Percentiles rank a stretch among this genome's conserved stretches.
Conservation (phyloP, 768 basidiomycete species). For the Leccinellum luteum region DNA sequence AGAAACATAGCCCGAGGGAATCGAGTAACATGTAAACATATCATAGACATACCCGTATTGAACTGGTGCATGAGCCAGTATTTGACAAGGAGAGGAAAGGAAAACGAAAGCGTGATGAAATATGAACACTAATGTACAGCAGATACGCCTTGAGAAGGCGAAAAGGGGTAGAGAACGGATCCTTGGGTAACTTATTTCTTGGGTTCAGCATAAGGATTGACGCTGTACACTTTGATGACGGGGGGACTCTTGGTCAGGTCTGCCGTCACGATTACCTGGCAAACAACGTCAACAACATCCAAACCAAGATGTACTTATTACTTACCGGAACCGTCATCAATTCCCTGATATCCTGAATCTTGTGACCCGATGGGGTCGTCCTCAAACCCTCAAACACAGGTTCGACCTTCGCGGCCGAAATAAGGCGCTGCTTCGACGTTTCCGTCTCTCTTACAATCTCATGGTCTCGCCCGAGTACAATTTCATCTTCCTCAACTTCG, state of each 20-base stretch:
- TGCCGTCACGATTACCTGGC: slow-evolving; percentile 89
- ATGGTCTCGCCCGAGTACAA: slow-evolving; percentile 64
- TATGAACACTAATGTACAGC: slow-evolving; percentile 33
- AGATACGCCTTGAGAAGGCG: slow-evolving; percentile 6
- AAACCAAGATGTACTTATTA: slow-evolving; percentile 23
- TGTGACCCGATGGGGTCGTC: slow-evolving; percentile 74
- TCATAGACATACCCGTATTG: slow-evolving; percentile 30
- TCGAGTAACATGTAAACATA: slow-evolving; percentile 22
- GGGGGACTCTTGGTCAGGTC: slow-evolving; percentile 95
- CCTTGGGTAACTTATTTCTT: slow-evolving; percentile 38
- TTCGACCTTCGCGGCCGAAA: slow-evolving; percentile 72
- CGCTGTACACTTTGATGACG: slow-evolving; percentile 95
- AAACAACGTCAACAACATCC: slow-evolving; percentile 5
- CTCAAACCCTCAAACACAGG: slow-evolving; percentile 85
- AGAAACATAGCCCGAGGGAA: slow-evolving; percentile 18
- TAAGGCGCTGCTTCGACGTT: slow-evolving; percentile 71
- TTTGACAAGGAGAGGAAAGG: slow-evolving; percentile 25
- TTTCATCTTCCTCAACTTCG: slow-evolving; percentile 76
- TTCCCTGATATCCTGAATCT: slow-evolving; percentile 92
- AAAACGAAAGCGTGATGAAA: slow-evolving; percentile 30
- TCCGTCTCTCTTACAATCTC: slow-evolving; percentile 42
- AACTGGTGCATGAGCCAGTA: slow-evolving; percentile 28
- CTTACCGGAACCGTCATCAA: slow-evolving; percentile 90
- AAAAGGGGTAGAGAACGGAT: slow-evolving; percentile 4
- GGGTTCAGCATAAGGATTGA: slow-evolving; percentile 80